Base-by-base conservation (phyloP, 2,329 filamentous ascomycete species). In the Hymenoscyphus salicellus region DNA sequence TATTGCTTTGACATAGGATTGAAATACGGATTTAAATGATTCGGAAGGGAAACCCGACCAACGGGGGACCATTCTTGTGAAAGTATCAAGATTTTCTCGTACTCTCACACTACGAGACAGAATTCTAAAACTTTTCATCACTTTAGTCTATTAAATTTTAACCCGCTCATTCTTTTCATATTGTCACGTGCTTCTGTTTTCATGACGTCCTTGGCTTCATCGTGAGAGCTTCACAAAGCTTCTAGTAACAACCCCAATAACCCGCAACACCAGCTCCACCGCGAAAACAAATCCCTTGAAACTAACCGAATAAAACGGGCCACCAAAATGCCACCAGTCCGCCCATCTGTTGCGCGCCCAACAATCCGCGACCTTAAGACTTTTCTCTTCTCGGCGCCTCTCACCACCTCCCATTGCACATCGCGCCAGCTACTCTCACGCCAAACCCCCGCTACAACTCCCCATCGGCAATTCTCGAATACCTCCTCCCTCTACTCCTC, bases 361-460 rank as follows among this genome's bases (percentile, higher is more conserved):
- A 71, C 65, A 20, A 71, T 74, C 59, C 65, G 63, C 58, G 70
- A 74, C 49, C 66, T 74, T 43, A 61, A 64, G 41, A 63, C 41
- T 33, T 71, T 66, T 49, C 69, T 74, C 58, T 65, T 73, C 41
- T 62, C 66, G 59, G 65, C 60, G 61, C 65, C 57, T 60, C 63
- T 23, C 30, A 60, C 38, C n/a, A 55, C 43, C 60, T 58, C 43
- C 49, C 60, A n/a, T 55, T 17, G 32, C 58, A 33, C 23, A 23
- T 23, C 43, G 6, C 60, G 26, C 30, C 63, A 32, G 6, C n/a
- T 16, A 55, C 16, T 33, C 20, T 33, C 16, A 14, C 52, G 36
- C 17, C 28, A 20, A 10, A 16, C n/a, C 30, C 30, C 10, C 58
- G 20, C 57, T 32, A 5, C 23, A 10, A 41, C 41, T 60, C 43